These are phyloP conservation scores for Ophiocordyceps camponoti-saundersi DNA, from an alignment of 2,329 filamentous ascomycete species.

Conservation along the genomic window DNA sequence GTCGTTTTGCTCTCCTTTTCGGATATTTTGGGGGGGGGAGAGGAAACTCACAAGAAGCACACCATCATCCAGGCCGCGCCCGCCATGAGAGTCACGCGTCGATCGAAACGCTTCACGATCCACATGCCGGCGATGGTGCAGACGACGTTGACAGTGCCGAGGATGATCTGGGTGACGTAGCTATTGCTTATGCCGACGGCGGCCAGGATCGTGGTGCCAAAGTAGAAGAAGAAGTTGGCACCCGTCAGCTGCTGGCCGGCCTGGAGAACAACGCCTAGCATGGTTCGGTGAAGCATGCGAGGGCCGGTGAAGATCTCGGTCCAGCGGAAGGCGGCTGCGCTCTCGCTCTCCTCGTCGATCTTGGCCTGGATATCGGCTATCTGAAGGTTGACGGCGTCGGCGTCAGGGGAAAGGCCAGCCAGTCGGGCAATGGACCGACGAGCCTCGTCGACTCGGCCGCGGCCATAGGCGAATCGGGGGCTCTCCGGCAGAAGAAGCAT, in stretches of 20 bases:
- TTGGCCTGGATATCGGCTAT: slow-evolving; percentile 34
- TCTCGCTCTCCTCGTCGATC: slow-evolving; percentile 26
- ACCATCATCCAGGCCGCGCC: slow-evolving; percentile 45
- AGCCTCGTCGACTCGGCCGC: slow-evolving; percentile 28
- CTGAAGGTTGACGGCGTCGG: slow-evolving; percentile 25
- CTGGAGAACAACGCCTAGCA: slow-evolving; percentile 45
- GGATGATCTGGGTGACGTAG: slow-evolving; percentile 51
- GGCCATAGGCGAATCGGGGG: slow-evolving; percentile 32
- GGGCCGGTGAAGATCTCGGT: slow-evolving; percentile 51
- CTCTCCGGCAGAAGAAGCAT: slow-evolving; percentile 38
- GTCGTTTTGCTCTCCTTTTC: background rate
- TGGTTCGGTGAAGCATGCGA: slow-evolving; percentile 46
- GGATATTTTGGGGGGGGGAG: background rate
- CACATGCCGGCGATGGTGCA: slow-evolving; percentile 50
- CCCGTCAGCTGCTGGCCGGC: slow-evolving; percentile 53
- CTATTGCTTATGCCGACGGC: slow-evolving; percentile 47
- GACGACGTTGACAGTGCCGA: slow-evolving; percentile 48
- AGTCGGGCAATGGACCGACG: slow-evolving; percentile 29
- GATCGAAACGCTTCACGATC: slow-evolving; percentile 47
- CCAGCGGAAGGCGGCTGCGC: slow-evolving; percentile 28
- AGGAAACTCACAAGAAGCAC: slow-evolving; percentile 24
- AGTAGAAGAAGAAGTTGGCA: slow-evolving; percentile 53
- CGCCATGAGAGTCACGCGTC: slow-evolving; percentile 43
- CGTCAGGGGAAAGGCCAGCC: slow-evolving; percentile 21
- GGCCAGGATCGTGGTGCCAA: slow-evolving; percentile 47